Evolutionary conservation across 2,329 filamentous ascomycete genomes (phyloP).

Genomic region (Trichoderma sp.): DNA sequence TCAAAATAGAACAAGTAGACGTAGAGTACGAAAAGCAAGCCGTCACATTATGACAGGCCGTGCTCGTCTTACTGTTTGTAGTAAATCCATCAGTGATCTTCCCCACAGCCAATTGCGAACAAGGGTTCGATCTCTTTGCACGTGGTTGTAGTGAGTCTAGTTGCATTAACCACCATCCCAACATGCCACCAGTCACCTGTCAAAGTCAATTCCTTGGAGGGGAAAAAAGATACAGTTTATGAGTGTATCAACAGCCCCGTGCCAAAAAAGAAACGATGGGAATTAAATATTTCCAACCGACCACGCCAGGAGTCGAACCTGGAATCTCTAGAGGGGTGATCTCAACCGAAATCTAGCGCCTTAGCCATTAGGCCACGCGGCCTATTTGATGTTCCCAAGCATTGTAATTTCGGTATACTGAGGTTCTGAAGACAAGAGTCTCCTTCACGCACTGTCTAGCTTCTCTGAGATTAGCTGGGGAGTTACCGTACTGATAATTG

Average conservation of each 20-base stretch:
- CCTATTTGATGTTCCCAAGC: slow-evolving; percentile 27
- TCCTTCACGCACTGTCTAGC: background rate
- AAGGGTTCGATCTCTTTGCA: background rate
- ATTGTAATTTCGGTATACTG: background rate
- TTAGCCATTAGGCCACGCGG: slow-evolving; percentile 48
- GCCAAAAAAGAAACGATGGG: slow-evolving; percentile 11
- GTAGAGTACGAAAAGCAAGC: background rate
- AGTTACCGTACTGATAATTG: too few species aligned
- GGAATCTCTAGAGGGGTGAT: slow-evolving; percentile 43
- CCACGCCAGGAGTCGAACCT: slow-evolving; percentile 48
- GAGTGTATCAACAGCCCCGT: background rate
- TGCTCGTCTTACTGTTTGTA: background rate
- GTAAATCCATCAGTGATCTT: background rate
- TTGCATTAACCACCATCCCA: background rate
- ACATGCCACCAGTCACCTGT: background rate
- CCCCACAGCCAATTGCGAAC: background rate
- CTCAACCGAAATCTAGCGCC: slow-evolving; percentile 45
- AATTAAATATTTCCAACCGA: slow-evolving; percentile 28
- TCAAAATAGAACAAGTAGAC: background rate
- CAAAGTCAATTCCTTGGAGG: background rate
- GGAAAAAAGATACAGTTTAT: slow-evolving; percentile 17
- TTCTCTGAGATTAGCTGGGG: too few species aligned
- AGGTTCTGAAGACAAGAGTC: background rate
- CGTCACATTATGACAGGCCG: background rate
- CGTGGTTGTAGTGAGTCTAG: background rate